Conservation (phyloP, 345 rosid genomes). For the Aquilaria yunnanensis region DNA sequence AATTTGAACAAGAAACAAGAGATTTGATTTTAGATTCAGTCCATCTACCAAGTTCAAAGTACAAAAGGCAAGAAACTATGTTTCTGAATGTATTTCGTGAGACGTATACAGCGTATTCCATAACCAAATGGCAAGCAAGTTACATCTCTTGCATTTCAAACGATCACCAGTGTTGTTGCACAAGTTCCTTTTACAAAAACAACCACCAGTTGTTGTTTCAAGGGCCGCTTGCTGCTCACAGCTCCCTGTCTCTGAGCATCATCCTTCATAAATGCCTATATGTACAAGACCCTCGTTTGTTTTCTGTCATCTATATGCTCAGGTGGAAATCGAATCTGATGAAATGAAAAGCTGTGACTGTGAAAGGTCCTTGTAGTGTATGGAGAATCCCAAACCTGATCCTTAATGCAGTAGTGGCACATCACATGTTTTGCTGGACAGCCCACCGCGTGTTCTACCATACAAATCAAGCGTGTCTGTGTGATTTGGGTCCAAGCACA, state of each 20-base stretch:
- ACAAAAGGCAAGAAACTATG: too few relatives aligned
- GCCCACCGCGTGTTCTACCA: conserved; percentile 46
- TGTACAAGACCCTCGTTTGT: conserved; percentile 5
- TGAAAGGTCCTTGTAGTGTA: conserved; percentile 6
- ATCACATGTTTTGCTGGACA: conserved; percentile 29
- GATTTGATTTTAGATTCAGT: too few relatives aligned
- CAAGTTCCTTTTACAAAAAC: not conserved
- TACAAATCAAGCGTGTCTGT: conserved; percentile 68
- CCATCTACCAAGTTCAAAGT: too few relatives aligned
- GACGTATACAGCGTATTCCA: too few relatives aligned
- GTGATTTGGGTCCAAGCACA: conserved; percentile 79
- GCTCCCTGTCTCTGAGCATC: not conserved
- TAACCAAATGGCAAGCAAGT: too few relatives aligned
- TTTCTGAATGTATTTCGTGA: too few relatives aligned
- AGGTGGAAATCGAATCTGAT: not conserved
- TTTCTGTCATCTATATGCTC: conserved; percentile 1
- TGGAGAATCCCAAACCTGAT: not conserved
- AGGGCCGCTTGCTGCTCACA: not conserved
- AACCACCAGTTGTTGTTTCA: conserved; percentile 2
- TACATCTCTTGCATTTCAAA: too few relatives aligned
- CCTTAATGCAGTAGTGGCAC: conserved; percentile 1
- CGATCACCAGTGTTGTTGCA: too few relatives aligned
- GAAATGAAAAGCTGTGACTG: not conserved
- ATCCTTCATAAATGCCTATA: conserved; percentile 2
- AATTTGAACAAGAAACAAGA: too few relatives aligned